Conservation (phyloP, 257 asterid genomes). For the Solanum ossicruentum region DNA sequence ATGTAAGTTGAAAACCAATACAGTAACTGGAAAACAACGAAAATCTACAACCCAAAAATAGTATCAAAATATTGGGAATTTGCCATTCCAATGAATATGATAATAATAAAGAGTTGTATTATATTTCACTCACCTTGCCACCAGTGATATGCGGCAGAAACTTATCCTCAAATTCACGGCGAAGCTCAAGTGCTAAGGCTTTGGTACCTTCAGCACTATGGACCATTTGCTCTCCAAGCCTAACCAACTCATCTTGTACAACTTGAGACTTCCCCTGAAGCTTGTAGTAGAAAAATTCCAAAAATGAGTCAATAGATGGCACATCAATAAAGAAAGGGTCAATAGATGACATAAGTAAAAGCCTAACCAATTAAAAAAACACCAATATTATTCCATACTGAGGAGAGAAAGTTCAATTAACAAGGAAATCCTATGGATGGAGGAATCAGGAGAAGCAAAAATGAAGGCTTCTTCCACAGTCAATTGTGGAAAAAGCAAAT, state of each 20-base stretch:
- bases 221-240: conserved; percentile 95
- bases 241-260: conserved; percentile 86
- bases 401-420: not conserved
- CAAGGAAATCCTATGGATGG: not conserved
- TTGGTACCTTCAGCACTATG: conserved; percentile 82
- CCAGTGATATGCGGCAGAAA: conserved; percentile 89
- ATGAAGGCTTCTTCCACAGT: not conserved
- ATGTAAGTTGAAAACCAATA: not conserved
- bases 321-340: not conserved
- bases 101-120: not conserved
- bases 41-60: not conserved
- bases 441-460: not conserved
- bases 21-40: not conserved
- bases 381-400: not conserved
- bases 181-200: conserved; percentile 94
- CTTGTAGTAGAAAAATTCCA: conserved; percentile 27
- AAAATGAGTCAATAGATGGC: not conserved
- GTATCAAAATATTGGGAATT: not conserved
- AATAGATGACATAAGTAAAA: not conserved
- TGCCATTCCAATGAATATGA: not conserved
- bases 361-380: too few relatives aligned
- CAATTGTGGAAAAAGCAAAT: not conserved
- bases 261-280: conserved; percentile 94
- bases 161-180: conserved; percentile 99
- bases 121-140: conserved; percentile 53